phyloP scores from a whole-genome alignment of 805 yeast genomes.

The Komagataella populi region DNA sequence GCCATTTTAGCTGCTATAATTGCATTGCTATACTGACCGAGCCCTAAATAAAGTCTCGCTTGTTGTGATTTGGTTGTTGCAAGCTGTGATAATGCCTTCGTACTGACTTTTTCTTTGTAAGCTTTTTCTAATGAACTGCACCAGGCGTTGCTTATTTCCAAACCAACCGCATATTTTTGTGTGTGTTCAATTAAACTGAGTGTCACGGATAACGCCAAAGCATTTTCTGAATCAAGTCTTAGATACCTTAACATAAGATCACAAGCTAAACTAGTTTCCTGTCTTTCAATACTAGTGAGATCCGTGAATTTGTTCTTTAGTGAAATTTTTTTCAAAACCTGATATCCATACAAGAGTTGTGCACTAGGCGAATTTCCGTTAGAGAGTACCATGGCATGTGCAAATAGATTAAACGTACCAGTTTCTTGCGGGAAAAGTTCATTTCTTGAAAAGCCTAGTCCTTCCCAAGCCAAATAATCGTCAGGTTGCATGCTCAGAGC shows the following conservation, averaged over 20 bases:
- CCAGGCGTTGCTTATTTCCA: constrained; percentile 29
- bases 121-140: constrained; percentile 31
- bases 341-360: constrained; percentile 57
- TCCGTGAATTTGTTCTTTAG: background rate
- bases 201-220: constrained; percentile 40
- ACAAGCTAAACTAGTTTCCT: constrained; percentile 53
- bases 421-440: background rate
- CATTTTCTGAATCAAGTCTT: constrained; percentile 46
- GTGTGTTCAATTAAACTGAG: constrained; percentile 55
- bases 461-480: constrained; percentile 67
- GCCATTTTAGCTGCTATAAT: constrained; percentile 47
- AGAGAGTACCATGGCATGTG: constrained; percentile 70
- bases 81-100: constrained; percentile 30
- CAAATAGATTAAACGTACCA: constrained; percentile 28
- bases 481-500: constrained; percentile 79
- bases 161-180: constrained; percentile 44
- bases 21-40: constrained; percentile 39
- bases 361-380: constrained; percentile 61
- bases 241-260: constrained; percentile 54
- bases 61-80: constrained; percentile 53
- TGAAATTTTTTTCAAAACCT: constrained; percentile 27
- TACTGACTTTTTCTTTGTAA: constrained; percentile 44
- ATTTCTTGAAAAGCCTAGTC: constrained; percentile 22
- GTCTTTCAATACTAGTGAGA: constrained; percentile 31
- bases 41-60: constrained; percentile 60